Evolutionary conservation across 305 asterid species (phyloP), one percentile per base, ranked within the genome.

Genomic region (Rubia balearica): DNA sequence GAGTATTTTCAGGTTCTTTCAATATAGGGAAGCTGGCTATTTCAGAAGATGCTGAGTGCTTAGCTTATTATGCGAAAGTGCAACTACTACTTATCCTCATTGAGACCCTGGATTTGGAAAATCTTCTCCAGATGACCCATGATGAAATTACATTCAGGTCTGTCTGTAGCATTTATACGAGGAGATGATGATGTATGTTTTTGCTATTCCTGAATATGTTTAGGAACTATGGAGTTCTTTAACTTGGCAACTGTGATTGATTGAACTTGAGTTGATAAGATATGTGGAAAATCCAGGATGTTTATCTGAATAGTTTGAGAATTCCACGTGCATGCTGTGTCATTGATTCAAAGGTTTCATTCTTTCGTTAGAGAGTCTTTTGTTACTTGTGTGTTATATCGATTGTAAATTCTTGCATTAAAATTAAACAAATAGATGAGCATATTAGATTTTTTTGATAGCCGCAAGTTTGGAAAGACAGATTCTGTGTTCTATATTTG

Each of bases 101-200:
- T 22, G 96, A 91, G 83, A 85, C 96, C 72, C 77, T 95, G 78
- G 87, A 95, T 81, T 85, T 95, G 81, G 99, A 95, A 82, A 87
- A 59, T 86, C 90, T 95, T 74, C 93, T 95, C 72, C 98, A 91
- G 73, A 88, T 91, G 98, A 76, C 92, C 83, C 94, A 90, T 68
- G 98, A 95, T 78, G 88, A 84, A 77, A 77, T 71, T 75, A 84
- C 98, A 5, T 90, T 90, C 88, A 89, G 99, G 99, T 94, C 77
- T 85, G 99, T 94, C 80, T 85, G 75, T 65, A 74, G 75, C 75
- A 72, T 73, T 49, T 60, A 59, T 36, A 43, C 36, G 41, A 59
- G n/a, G 43, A 13, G 43, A 22, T 1, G 11, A n/a, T 41, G 33
- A 19, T 56, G 14, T 67, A 17, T 55, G 19, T 11, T 30, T 65